These are phyloP conservation scores for Serpula lacrymans DNA, from an alignment of 768 basidiomycete genomes.

Conservation along the genomic window DNA sequence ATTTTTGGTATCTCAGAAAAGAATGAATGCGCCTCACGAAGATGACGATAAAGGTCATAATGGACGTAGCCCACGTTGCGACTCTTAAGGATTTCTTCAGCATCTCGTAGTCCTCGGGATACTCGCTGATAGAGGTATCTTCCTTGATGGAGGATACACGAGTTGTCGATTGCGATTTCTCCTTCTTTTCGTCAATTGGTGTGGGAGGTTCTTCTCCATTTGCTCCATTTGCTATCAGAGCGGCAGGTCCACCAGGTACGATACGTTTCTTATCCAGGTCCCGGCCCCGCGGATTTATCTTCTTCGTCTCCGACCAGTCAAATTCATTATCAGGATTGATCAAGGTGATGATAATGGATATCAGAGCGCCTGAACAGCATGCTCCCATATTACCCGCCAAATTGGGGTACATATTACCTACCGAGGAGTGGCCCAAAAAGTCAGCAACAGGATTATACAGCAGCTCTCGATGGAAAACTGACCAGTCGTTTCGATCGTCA, in stretches of 20 bases:
- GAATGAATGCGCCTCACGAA: slow-evolving; percentile 6
- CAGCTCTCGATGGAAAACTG: neutral
- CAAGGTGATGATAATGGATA: slow-evolving; percentile 12
- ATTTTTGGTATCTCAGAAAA: neutral
- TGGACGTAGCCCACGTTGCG: slow-evolving; percentile 12
- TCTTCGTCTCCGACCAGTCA: slow-evolving; percentile 16
- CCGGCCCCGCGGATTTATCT: slow-evolving; percentile 11
- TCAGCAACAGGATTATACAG: slow-evolving; percentile 1
- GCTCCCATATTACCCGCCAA: slow-evolving; percentile 14
- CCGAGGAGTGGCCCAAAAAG: too few relatives aligned
- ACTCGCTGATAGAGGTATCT: slow-evolving; percentile 1
- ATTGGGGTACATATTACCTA: slow-evolving; percentile 14
- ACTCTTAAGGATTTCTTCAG: slow-evolving; percentile 11
- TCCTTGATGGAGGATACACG: slow-evolving; percentile 4
- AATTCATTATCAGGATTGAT: slow-evolving; percentile 16
- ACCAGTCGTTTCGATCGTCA: slow-evolving; percentile 13
- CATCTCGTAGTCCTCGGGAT: slow-evolving; percentile 5
- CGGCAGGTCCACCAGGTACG: too few relatives aligned
- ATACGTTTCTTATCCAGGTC: slow-evolving; percentile 8
- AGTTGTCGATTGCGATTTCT: slow-evolving; percentile 8
- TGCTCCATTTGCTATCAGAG: neutral
- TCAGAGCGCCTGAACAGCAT: slow-evolving; percentile 13
- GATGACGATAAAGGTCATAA: slow-evolving; percentile 12
- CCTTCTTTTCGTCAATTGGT: slow-evolving; percentile 9
- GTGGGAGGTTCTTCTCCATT: slow-evolving; percentile 2